These are phyloP conservation scores for Daldinia decipiens DNA, from an alignment of 495 filamentous ascomycete genomes.

Conservation along the genomic window DNA sequence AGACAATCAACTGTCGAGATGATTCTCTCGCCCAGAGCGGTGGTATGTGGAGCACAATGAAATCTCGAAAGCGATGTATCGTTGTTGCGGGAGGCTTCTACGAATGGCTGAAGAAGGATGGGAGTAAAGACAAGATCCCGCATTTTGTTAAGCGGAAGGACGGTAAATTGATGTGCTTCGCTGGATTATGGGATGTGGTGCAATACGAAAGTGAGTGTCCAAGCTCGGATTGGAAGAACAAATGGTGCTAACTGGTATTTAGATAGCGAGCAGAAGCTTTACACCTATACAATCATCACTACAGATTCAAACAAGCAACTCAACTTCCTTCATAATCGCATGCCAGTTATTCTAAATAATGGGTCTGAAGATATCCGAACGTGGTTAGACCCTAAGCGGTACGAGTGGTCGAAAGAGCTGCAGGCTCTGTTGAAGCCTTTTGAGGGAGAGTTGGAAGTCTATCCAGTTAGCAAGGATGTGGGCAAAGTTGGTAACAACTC, in stretches of 20 bases:
- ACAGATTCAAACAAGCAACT: conserved; percentile 83
- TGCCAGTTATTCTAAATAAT: conserved; percentile 92
- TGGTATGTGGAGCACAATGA: conserved; percentile 94
- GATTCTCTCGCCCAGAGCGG: conserved; percentile 80
- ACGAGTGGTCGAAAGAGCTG: conserved; percentile 80
- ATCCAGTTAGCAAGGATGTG: conserved; percentile 87
- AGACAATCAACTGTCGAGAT: conserved; percentile 94
- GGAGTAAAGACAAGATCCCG: conserved; percentile 80
- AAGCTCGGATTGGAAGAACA: background rate
- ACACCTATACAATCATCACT: conserved; percentile 92
- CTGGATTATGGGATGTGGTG: conserved; percentile 91
- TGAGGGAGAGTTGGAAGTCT: conserved; percentile 81
- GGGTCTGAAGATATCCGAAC: conserved; percentile 72
- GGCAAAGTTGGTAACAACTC: conserved; percentile 96
- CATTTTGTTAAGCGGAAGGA: conserved; percentile 85
- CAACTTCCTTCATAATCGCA: conserved; percentile 87
- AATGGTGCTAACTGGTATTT: conserved; percentile 42
- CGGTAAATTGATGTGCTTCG: conserved; percentile 85
- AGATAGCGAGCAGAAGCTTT: conserved; percentile 69
- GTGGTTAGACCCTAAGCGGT: conserved; percentile 81
- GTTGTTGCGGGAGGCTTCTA: conserved; percentile 93
- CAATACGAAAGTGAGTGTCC: conserved; percentile 72
- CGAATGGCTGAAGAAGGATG: conserved; percentile 90
- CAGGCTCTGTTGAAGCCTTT: conserved; percentile 81
- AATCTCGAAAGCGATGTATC: conserved; percentile 84